phyloP scores from a whole-genome alignment of 257 asterid species.

The Capsicum baccatum region DNA sequence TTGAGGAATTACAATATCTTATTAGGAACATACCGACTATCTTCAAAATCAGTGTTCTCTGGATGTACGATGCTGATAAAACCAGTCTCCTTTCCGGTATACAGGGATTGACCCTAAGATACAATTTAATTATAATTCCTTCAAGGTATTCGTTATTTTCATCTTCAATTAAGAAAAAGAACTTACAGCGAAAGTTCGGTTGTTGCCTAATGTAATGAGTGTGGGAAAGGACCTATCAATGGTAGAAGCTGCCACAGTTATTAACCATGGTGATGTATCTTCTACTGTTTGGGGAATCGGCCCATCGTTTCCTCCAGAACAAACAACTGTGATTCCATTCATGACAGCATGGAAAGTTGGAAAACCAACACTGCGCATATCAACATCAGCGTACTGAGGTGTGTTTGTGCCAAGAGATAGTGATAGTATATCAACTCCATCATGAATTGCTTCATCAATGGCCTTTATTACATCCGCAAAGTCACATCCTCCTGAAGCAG shows the following conservation, averaged over 20 bases:
- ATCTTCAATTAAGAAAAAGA: background rate
- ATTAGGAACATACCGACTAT: background rate
- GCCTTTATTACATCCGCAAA: conserved; percentile 42
- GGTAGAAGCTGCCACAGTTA: conserved; percentile 45
- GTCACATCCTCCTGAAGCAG: background rate
- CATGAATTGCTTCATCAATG: conserved; percentile 50
- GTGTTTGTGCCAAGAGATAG: conserved; percentile 28
- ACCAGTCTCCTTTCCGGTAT: conserved; percentile 39
- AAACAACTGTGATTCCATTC: conserved; percentile 40
- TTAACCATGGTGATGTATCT: conserved; percentile 46
- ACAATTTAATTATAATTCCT: too few species aligned
- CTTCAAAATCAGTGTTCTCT: background rate
- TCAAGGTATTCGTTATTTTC: background rate
- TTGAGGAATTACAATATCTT: background rate
- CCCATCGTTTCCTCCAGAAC: conserved; percentile 2
- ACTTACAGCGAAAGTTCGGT: conserved; percentile 31
- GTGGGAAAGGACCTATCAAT: conserved; percentile 44
- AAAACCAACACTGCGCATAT: conserved; percentile 28
- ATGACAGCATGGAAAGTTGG: conserved; percentile 48
- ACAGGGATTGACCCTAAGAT: conserved; percentile 43
- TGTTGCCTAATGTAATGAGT: conserved; percentile 42
- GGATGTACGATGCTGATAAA: conserved; percentile 26
- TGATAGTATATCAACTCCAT: conserved; percentile 51
- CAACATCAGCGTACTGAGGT: conserved; percentile 35
- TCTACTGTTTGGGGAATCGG: too few species aligned